phyloP scores from a whole-genome alignment of 2,329 filamentous ascomycete species.

The Madurella fahalii region DNA sequence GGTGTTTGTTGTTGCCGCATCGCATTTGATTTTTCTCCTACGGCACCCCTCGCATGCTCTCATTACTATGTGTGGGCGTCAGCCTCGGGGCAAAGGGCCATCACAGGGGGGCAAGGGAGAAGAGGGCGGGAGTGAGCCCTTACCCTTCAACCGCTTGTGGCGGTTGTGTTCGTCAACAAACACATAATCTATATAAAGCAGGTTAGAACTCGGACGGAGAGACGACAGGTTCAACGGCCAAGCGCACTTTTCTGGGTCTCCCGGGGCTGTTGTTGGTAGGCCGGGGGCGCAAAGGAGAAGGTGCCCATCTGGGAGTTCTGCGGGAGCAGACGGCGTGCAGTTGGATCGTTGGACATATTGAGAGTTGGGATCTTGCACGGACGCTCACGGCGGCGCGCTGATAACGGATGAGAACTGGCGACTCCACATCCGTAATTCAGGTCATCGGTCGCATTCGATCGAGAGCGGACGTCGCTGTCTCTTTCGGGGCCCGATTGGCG shows the following conservation, averaged over 20 bases:
- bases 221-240: background rate
- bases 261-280: constrained; percentile 55
- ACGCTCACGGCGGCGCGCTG: constrained; percentile 18
- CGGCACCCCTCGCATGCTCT: constrained; percentile 94
- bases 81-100: constrained; percentile 6
- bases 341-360: constrained; percentile 59
- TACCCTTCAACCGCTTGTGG: constrained; percentile 94
- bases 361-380: constrained; percentile 16
- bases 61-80: constrained; percentile 62
- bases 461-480: background rate
- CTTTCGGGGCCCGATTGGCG: background rate
- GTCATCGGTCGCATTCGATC: constrained; percentile 6
- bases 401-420: constrained; percentile 3
- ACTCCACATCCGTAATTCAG: constrained; percentile 14
- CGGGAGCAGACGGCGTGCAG: constrained; percentile 59
- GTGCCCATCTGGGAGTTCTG: constrained; percentile 68
- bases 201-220: constrained; percentile 29
- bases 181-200: constrained; percentile 72
- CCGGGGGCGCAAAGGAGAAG: constrained; percentile 68
- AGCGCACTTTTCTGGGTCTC: constrained; percentile 81
- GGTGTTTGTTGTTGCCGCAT: constrained; percentile 92
- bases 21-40: constrained; percentile 95
- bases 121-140: constrained; percentile 15
- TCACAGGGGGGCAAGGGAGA: constrained; percentile 1
- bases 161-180: constrained; percentile 99